These are phyloP conservation scores for Pseudocercospora vitis DNA, from an alignment of 2,329 filamentous ascomycete genomes.

Conservation along the genomic window DNA sequence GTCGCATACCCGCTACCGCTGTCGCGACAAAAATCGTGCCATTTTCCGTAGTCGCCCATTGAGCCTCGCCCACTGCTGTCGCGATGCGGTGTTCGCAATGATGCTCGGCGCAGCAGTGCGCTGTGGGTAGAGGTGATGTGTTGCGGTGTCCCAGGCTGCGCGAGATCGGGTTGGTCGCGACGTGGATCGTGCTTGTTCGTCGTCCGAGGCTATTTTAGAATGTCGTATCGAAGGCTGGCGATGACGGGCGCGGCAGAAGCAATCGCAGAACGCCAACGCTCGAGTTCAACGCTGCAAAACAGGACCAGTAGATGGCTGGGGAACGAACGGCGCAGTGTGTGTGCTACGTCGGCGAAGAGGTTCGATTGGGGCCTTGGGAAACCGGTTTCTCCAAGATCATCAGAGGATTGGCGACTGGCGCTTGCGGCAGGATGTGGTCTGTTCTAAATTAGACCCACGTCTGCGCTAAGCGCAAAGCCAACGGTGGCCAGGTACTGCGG, in stretches of 20 bases:
- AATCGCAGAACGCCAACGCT: not conserved
- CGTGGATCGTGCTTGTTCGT: conserved; percentile 3
- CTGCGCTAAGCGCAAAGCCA: not conserved
- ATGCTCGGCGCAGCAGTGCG: not conserved
- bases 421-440: not conserved
- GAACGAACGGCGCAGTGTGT: too few species aligned
- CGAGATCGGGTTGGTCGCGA: not conserved
- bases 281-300: not conserved
- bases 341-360: not conserved
- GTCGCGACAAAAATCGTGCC: conserved; percentile 52
- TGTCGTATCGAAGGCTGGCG: not conserved
- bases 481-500: conserved; percentile 2
- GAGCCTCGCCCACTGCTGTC: not conserved
- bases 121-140: not conserved
- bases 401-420: conserved; percentile 6
- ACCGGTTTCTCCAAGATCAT: conserved; percentile 4
- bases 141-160: not conserved
- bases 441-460: conserved; percentile 6
- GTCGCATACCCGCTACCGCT: conserved; percentile 43
- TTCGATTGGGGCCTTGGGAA: not conserved
- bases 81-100: not conserved
- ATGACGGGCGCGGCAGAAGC: not conserved
- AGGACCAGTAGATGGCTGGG: too few species aligned
- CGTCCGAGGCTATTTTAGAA: not conserved
- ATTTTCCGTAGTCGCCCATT: conserved; percentile 39